These are phyloP conservation scores for Magnaporthiopsis incrustans DNA, from an alignment of 2,329 filamentous ascomycete species.

Conservation along the genomic window DNA sequence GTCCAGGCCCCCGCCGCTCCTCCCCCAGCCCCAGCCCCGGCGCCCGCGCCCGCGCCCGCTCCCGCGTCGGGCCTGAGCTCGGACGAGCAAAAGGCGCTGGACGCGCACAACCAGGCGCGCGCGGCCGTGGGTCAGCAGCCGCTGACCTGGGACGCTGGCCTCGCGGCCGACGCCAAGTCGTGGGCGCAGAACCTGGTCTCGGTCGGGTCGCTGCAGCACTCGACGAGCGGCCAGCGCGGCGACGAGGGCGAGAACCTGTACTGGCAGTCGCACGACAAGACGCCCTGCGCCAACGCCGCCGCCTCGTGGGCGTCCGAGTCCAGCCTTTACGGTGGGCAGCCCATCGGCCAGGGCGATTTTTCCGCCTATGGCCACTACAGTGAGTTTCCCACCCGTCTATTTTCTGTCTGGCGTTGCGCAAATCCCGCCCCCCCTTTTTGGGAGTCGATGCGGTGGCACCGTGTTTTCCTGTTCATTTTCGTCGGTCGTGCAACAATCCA, in stretches of 20 bases:
- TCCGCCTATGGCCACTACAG: constrained; percentile 25
- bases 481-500: not conserved
- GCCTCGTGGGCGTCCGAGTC: constrained; percentile 25
- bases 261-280: constrained; percentile 11
- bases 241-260: constrained; percentile 26
- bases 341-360: constrained; percentile 26
- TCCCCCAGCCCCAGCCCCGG: not conserved
- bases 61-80: constrained; percentile 4
- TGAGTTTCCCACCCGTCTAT: constrained; percentile 15
- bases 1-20: not conserved
- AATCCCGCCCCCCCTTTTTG: no score
- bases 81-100: constrained; percentile 20
- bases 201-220: constrained; percentile 22
- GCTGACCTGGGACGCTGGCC: constrained; percentile 21
- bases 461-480: not conserved
- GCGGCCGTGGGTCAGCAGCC: constrained; percentile 17
- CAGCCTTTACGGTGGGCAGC: constrained; percentile 24
- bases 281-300: constrained; percentile 17
- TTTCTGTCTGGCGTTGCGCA: not conserved
- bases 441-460: not conserved
- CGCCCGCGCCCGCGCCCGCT: not conserved
- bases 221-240: constrained; percentile 13
- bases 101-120: constrained; percentile 21
- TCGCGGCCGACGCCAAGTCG: constrained; percentile 19
- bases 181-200: constrained; percentile 23